A percentile compares a stretch with the other conserved stretches of the same genome.
Conservation (phyloP, 257 asterid species). For the Solanum chmielewskii region DNA sequence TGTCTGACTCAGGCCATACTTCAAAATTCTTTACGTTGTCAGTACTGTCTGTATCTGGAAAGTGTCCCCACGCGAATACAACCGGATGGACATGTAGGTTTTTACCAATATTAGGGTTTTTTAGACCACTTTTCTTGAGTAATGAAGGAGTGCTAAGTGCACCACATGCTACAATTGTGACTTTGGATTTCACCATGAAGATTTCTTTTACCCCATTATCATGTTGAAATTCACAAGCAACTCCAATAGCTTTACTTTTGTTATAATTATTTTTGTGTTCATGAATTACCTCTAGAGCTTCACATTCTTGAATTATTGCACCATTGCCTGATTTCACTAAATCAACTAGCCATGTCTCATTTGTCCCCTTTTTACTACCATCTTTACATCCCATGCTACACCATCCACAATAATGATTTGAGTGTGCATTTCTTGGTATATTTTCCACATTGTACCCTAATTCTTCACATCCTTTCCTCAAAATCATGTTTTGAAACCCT, state of each 20-base stretch:
- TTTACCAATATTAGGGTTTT: slow-evolving; percentile 58
- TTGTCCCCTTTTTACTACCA: slow-evolving; percentile 62
- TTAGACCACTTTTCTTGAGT: slow-evolving; percentile 51
- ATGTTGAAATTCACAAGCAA: slow-evolving; percentile 26
- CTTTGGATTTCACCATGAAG: slow-evolving; percentile 42
- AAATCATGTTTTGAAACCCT: slow-evolving; percentile 56
- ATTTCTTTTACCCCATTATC: slow-evolving; percentile 20
- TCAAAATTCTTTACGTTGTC: neutral
- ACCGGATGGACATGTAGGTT: slow-evolving; percentile 73
- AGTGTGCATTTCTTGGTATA: slow-evolving; percentile 48
- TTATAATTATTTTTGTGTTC: neutral
- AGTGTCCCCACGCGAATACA: slow-evolving; percentile 61
- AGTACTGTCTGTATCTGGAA: slow-evolving; percentile 24
- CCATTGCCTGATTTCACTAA: slow-evolving; percentile 65
- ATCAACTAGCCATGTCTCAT: slow-evolving; percentile 76
- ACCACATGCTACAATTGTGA: slow-evolving; percentile 58
- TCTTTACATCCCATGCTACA: slow-evolving; percentile 75
- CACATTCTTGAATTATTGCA: slow-evolving; percentile 50
- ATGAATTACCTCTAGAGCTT: slow-evolving; percentile 35
- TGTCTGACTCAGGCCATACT: slow-evolving; percentile 45
- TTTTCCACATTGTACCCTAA: slow-evolving; percentile 43
- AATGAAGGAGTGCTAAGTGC: slow-evolving; percentile 66
- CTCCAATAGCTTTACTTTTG: slow-evolving; percentile 35
- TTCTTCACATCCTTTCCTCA: slow-evolving; percentile 72
- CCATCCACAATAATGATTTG: slow-evolving; percentile 81